Conservation (phyloP, 306 rosid species). For the Luffa aegyptiaca region DNA sequence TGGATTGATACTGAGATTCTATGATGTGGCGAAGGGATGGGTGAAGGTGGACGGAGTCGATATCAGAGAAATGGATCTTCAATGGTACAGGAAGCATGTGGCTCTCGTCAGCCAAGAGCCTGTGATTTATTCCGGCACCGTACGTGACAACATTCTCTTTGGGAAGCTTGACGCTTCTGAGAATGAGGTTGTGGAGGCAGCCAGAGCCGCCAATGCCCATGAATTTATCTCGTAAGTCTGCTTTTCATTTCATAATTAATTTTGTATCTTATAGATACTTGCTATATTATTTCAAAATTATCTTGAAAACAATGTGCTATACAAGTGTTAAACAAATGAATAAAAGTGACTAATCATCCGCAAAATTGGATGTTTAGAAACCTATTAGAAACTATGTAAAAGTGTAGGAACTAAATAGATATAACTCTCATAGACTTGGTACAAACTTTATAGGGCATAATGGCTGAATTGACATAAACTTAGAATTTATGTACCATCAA, state of each 20-base stretch:
- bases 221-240: constrained; percentile 81
- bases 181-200: constrained; percentile 70
- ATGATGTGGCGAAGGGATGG: constrained; percentile 63
- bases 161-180: constrained; percentile 74
- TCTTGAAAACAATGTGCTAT: too few species aligned
- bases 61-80: constrained; percentile 59
- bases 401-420: too few species aligned
- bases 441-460: too few species aligned
- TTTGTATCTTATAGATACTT: too few species aligned
- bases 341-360: too few species aligned
- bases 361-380: too few species aligned
- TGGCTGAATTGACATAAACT: too few species aligned
- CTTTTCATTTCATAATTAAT: background rate
- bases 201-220: constrained; percentile 78
- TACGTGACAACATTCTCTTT: constrained; percentile 61
- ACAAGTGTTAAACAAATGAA: too few species aligned
- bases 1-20: constrained; percentile 66
- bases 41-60: constrained; percentile 74
- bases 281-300: too few species aligned
- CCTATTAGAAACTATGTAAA: too few species aligned
- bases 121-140: constrained; percentile 59
- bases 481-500: too few species aligned
- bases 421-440: too few species aligned
- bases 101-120: constrained; percentile 97
- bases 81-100: constrained; percentile 69